phyloP scores from a whole-genome alignment of 257 asterid species.

The Nicotiana sylvestris region DNA sequence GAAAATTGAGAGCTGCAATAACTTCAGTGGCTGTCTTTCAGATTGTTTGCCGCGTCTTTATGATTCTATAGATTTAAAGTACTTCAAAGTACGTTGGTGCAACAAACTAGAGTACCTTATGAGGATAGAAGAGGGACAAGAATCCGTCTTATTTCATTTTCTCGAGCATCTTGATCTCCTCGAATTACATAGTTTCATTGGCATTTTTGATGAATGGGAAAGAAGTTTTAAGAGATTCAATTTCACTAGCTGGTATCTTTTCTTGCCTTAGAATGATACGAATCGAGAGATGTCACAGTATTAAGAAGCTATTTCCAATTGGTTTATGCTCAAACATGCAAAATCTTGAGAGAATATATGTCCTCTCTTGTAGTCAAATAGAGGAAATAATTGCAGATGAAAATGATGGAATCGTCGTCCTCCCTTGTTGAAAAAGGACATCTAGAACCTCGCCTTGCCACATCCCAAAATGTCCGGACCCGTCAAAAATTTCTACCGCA shows the following conservation, averaged over 20 bases:
- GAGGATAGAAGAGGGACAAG: not conserved
- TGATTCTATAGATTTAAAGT: not conserved
- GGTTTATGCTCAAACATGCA: not conserved
- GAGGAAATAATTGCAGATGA: slow-evolving; percentile 11
- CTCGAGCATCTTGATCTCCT: slow-evolving; percentile 11
- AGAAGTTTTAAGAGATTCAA: not conserved
- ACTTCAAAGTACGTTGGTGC: not conserved
- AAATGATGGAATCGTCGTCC: not conserved
- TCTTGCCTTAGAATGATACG: not conserved
- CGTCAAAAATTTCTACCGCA: no score
- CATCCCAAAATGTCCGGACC: no score
- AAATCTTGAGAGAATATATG: slow-evolving; percentile 4
- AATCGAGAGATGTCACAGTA: not conserved
- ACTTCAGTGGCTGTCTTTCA: not conserved
- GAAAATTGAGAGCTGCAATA: not conserved
- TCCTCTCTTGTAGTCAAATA: not conserved
- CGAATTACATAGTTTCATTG: not conserved
- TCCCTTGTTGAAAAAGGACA: no score
- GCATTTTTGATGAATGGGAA: not conserved
- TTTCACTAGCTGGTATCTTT: not conserved
- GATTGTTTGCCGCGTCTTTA: not conserved
- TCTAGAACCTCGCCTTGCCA: no score
- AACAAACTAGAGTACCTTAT: slow-evolving; percentile 10
- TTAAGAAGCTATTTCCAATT: slow-evolving; percentile 5
- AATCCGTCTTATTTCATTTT: not conserved